Percentiles rank a stretch among this genome's conserved stretches.
Conservation (phyloP, 225 moss, liverwort and hornwort genomes). For the Bryoerythrophyllum caledonicum region DNA sequence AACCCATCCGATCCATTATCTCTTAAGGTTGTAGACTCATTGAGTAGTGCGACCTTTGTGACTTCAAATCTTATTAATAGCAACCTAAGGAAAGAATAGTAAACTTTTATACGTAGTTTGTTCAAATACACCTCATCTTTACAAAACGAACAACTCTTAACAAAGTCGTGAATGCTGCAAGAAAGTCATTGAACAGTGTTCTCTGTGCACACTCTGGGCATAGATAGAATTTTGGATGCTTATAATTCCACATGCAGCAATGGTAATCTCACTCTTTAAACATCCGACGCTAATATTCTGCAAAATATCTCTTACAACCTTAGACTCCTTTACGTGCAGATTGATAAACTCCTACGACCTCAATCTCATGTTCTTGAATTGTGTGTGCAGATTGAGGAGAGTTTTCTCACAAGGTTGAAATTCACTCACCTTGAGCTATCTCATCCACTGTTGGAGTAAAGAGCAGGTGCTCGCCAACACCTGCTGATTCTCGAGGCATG, state of each 20-base stretch:
- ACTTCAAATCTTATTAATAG: background rate
- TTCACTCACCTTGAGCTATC: background rate
- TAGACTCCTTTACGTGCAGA: too few species aligned
- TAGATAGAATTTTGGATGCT: too few species aligned
- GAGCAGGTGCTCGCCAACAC: background rate
- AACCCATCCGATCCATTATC: background rate
- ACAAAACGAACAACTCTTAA: background rate
- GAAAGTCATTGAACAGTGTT: background rate
- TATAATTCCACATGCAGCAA: background rate
- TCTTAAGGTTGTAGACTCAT: background rate
- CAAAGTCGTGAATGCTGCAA: too few species aligned
- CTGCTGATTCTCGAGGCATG: too few species aligned
- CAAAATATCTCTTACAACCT: too few species aligned
- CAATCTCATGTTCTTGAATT: background rate
- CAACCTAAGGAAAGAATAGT: background rate
- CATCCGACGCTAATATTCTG: background rate
- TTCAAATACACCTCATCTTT: background rate
- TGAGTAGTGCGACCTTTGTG: background rate
- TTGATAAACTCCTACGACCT: too few species aligned
- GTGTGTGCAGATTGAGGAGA: too few species aligned
- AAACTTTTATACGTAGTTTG: background rate
- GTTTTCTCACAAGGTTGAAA: background rate
- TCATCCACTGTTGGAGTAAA: background rate
- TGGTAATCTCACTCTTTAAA: background rate
- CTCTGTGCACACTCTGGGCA: background rate